Evolutionary conservation across 305 asterid species (phyloP).

Genomic region (Fraxinus greggii): DNA sequence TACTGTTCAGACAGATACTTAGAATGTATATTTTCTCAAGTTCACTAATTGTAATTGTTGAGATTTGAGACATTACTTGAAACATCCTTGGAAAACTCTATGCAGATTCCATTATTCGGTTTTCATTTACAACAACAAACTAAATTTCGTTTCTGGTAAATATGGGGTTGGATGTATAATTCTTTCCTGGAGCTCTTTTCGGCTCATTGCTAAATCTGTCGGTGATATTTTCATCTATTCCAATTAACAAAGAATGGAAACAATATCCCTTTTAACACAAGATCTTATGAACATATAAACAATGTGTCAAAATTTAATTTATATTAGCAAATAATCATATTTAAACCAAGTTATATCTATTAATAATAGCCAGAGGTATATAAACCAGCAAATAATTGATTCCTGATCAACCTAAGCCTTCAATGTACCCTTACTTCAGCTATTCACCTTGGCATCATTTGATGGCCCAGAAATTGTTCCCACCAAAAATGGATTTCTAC

Average conservation of each 20-base stretch:
- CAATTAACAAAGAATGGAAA: not conserved
- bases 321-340: too few species aligned
- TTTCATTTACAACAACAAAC: not conserved
- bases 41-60: not conserved
- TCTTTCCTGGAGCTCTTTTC: not conserved
- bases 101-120: not conserved
- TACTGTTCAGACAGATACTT: not conserved
- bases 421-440: not conserved
- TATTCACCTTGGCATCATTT: not conserved
- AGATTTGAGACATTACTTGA: not conserved
- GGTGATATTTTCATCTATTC: not conserved
- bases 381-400: not conserved
- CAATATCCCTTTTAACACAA: not conserved
- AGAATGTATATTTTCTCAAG: not conserved
- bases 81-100: not conserved
- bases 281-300: not conserved
- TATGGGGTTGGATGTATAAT: not conserved
- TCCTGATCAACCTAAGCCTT: too few species aligned
- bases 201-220: not conserved
- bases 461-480: not conserved
- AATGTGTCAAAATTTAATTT: not conserved
- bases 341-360: not conserved
- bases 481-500: too few species aligned
- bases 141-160: not conserved
- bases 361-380: not conserved